A percentile compares a stretch with the other conserved stretches of the same genome.
Evolutionary conservation across 768 basidiomycete species (phyloP).

Genomic region (Agrocybe pediades): DNA sequence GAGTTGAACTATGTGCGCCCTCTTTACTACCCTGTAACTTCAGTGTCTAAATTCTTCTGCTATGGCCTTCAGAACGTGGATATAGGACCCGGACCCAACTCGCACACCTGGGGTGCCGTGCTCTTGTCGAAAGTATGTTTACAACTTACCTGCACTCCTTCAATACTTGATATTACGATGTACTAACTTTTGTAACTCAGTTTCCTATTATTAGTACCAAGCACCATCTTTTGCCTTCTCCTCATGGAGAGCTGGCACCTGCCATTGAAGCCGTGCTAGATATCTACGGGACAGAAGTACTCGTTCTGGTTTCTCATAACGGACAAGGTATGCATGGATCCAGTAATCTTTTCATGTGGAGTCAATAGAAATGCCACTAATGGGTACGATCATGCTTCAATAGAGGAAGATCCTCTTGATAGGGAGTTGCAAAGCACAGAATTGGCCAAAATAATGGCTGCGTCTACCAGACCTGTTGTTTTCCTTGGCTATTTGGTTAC

Average conservation of each 20-base stretch:
- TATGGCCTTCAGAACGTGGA: constrained; percentile 70
- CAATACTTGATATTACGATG: not conserved
- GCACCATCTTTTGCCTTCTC: constrained; percentile 88
- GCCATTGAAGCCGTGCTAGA: constrained; percentile 88
- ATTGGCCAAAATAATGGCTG: constrained; percentile 77
- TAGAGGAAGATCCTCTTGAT: constrained; percentile 90
- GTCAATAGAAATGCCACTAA: not conserved
- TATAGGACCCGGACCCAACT: constrained; percentile 84
- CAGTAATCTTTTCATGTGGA: not conserved
- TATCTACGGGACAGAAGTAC: constrained; percentile 74
- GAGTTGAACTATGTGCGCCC: constrained; percentile 79
- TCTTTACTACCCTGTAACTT: not conserved
- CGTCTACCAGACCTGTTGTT: constrained; percentile 72
- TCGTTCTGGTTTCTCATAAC: constrained; percentile 88
- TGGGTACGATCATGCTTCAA: not conserved
- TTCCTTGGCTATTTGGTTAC: constrained; percentile 86
- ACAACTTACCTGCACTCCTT: too few species aligned
- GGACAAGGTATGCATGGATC: constrained; percentile 65
- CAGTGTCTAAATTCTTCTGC: not conserved
- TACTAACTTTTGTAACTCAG: constrained; percentile 30
- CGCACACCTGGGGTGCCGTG: constrained; percentile 88
- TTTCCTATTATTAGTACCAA: constrained; percentile 88
- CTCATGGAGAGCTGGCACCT: constrained; percentile 83
- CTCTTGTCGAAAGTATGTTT: constrained; percentile 71
- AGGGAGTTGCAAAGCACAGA: constrained; percentile 83